These are phyloP conservation scores for Colletotrichum limetticola DNA, from an alignment of 2,329 filamentous ascomycete genomes.

Conservation along the genomic window DNA sequence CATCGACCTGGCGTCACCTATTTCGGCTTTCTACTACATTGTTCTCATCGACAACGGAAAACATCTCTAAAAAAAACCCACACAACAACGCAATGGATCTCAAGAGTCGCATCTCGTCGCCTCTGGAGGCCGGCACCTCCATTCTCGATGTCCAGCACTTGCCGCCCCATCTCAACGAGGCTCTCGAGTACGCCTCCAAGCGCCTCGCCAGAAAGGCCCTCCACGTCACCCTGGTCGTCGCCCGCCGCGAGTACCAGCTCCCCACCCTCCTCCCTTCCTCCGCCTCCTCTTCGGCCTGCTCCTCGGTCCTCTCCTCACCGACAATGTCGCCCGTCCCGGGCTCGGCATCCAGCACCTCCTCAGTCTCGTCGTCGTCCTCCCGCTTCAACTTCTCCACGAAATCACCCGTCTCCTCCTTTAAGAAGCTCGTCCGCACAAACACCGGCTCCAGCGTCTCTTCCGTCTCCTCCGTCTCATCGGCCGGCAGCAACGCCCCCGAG, in stretches of 20 bases:
- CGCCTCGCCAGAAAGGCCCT: conserved; percentile 65
- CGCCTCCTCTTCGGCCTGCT: conserved; percentile 42
- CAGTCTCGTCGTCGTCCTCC: conserved; percentile 41
- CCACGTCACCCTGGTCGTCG: conserved; percentile 67
- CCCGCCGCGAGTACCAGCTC: conserved; percentile 66
- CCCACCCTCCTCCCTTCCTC: conserved; percentile 47
- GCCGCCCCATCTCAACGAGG: conserved; percentile 63
- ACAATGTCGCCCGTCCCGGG: conserved; percentile 43
- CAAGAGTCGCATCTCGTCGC: conserved; percentile 70
- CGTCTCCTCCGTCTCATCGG: conserved; percentile 27
- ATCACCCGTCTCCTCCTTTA: conserved; percentile 47
- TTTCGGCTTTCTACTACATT: neutral
- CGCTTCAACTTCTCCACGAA: conserved; percentile 40
- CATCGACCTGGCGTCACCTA: conserved; percentile 10
- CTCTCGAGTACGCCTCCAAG: conserved; percentile 68
- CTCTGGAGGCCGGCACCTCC: conserved; percentile 71
- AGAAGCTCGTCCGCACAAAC: conserved; percentile 52
- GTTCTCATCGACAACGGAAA: neutral
- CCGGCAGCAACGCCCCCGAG: conserved; percentile 39
- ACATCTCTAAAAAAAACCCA: conserved; percentile 35
- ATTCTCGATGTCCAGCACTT: conserved; percentile 68
- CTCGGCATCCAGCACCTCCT: conserved; percentile 34
- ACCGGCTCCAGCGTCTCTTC: conserved; percentile 44
- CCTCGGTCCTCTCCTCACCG: conserved; percentile 41
- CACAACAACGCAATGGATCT: conserved; percentile 51